Base-by-base conservation (phyloP, 2,329 filamentous ascomycete genomes). In the Talaromyces sp. region DNA sequence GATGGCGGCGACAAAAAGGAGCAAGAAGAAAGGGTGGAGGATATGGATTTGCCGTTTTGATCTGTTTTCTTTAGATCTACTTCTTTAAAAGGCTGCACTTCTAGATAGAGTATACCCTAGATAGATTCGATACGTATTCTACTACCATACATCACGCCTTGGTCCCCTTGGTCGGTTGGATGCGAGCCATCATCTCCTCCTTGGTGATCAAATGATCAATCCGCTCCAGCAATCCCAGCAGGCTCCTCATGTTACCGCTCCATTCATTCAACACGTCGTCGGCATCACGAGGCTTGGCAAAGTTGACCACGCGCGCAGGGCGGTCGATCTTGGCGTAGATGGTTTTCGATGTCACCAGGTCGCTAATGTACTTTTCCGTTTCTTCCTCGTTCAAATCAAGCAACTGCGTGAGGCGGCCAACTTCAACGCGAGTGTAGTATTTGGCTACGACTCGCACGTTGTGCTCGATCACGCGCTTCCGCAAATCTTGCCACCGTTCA, bases 151-250 rank as follows among this genome's bases (percentile, higher is more conserved):
- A 63, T 42, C 33, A 40, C 27, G 34, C 16, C n/a, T 27, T 42
- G 27, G 34, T 23, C 36, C 67, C 66, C 59, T 74, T 74, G 30
- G 75, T 68, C 1, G 91, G 91, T 76, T 95, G 89, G 71, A 99
- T 98, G 63, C 93, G 86, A 47, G 95, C 95, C 95, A 99, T 99
- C 95, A 99, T 99, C 83, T 99, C 95, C 80, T 99, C 95, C 84
- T 98, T 98, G 60, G 96, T 99, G 72, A 99, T 99, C 71, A 99
- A 83, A 77, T 99, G 95, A 74, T 99, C 95, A 64, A 99, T 96
- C 65, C 92, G 85, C 83, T 96, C 92, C 72, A 96, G 74, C 60
- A 94, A 79, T 10, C 91, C 92, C 67, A 96, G 79, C 70, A 96
- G 79, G 73, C 89, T 93, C 88, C 95, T 96, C 92, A 96, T 98